Evolutionary conservation across 495 filamentous ascomycete genomes (phyloP).

Genomic region (Tetracladium setigerum): DNA sequence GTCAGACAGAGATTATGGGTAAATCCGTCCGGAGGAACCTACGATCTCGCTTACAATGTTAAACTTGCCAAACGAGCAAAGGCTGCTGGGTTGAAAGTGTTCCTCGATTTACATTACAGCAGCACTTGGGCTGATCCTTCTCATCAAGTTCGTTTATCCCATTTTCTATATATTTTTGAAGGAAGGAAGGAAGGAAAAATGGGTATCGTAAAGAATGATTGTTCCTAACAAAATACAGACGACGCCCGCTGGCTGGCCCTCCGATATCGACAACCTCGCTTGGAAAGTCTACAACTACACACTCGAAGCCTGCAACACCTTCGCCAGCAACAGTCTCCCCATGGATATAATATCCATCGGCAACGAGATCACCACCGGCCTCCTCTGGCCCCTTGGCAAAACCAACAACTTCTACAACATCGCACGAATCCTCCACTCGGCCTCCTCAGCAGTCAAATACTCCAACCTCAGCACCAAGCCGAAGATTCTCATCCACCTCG

Average conservation of each 20-base stretch:
- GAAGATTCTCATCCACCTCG: conserved; percentile 61
- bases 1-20: conserved; percentile 70
- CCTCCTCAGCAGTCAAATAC: conserved; percentile 53
- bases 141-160: conserved; percentile 27
- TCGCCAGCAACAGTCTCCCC: conserved; percentile 43
- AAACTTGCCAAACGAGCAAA: conserved; percentile 55
- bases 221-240: conserved; percentile 19
- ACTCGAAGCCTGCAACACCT: conserved; percentile 48
- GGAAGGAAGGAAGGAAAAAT: conserved; percentile 26
- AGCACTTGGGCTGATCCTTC: conserved; percentile 55
- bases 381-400: conserved; percentile 56
- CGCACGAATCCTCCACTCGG: conserved; percentile 53
- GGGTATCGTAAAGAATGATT: conserved; percentile 27
- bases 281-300: conserved; percentile 64
- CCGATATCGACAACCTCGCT: conserved; percentile 45
- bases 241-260: conserved; percentile 55
- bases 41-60: conserved; percentile 64
- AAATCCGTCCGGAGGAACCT: conserved; percentile 55
- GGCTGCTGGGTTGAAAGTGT: conserved; percentile 54
- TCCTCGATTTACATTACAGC: conserved; percentile 63
- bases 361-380: conserved; percentile 58
- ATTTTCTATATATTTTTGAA: background rate
- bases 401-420: conserved; percentile 48
- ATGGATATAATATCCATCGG: conserved; percentile 59
- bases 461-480: conserved; percentile 46